Evolutionary conservation across 768 basidiomycete species (phyloP), one percentile per base, ranked within the genome.

Genomic region (Clavaria fumosa): DNA sequence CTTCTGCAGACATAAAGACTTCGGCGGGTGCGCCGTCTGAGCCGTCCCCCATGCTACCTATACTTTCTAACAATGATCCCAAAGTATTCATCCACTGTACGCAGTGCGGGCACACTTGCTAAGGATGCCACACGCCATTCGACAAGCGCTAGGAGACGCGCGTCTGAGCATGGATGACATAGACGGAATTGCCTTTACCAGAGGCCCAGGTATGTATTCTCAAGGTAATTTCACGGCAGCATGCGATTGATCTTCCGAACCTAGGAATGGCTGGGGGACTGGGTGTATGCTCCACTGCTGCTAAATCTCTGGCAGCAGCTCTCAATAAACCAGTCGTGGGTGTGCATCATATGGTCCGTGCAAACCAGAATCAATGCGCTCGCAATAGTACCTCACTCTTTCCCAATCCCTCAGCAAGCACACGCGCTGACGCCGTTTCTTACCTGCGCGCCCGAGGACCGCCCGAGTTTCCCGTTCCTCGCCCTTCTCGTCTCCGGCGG

Each of bases 401-500:
- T 24, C 9, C 26, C 9, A 10, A 37, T 24, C 23, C 21, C 35
- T 28, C 47, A 90, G 88, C 89, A 91, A 85, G 91, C 83, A 0
- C 93, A 95, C 50, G 84, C 91, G 0, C 61, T 91, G 0, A 91
- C 85, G 0, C 67, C 80, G 0, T 55, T 84, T 18, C 66, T 93
- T 10, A 85, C 89, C 0, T 58, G 67, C 5, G 58, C 55, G 38
- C 41, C 57, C 0, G 38, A 45, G 7, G 47, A 65, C 17, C 37
- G 62, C 50, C 57, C 88, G 53, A 37, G 48, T 17, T 96, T 81
- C 53, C 93, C 93, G 0, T 96, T 91, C 61, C 67, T 97, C 23
- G 78, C 82, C 0, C 64, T 96, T 9, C 67, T 97, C 12, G 66
- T 93, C 34, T 91, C 89, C 0, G 93, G 93, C n/a, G 91, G 91